Base-by-base conservation (phyloP, 495 filamentous ascomycete species). In the Astrothelium macrocarpum region DNA sequence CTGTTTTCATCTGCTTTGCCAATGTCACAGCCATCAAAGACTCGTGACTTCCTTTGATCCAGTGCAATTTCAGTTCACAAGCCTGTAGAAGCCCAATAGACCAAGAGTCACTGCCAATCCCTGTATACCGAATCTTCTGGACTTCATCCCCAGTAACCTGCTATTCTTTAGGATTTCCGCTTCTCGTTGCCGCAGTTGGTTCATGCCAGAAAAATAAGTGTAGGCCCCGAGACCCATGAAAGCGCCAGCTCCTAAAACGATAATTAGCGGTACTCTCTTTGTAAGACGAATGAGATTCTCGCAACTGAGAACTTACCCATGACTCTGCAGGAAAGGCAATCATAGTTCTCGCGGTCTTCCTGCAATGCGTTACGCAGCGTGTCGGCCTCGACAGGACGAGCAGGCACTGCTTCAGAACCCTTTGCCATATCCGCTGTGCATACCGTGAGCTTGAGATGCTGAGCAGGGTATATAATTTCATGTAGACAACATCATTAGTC, bases 151-250 rank as follows among this genome's bases (percentile, higher is more conserved):
- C 71, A 91, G 90, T 68, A 85, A 80, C 29, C 87, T 85, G 31
- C 85, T 81, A 71, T 85, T 87, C 66, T 82, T 78, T 64, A 88
- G 74, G 63, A 96, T 95, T 39, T 79, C 78, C 32, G 82, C 79
- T 70, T 85, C 79, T 71, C 90, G 87, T 67, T 83, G 78, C 58
- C 82, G 80, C 23, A 97, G 83, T 71, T 95, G 89, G 43, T 75
- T 74, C 68, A 86, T 87, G 36, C 93, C 93, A 10, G 88, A 90
- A 63, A 85, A 78, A 75, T 93, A 95, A 71, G 85, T 91, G 78
- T 95, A 97, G 5, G 82, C 84, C 16, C 90, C 93, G 58, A 97
- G 85, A n/a, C 91, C 92, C 53, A 94, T 78, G 67, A 97, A 96
- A 18, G 89, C 91, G 34, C 85, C 82, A 61, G 86, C 85, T 23